These are phyloP conservation scores for Tetrahymena thermophila DNA, from an alignment of 73 alveolate species.

Conservation along the genomic window DNA sequence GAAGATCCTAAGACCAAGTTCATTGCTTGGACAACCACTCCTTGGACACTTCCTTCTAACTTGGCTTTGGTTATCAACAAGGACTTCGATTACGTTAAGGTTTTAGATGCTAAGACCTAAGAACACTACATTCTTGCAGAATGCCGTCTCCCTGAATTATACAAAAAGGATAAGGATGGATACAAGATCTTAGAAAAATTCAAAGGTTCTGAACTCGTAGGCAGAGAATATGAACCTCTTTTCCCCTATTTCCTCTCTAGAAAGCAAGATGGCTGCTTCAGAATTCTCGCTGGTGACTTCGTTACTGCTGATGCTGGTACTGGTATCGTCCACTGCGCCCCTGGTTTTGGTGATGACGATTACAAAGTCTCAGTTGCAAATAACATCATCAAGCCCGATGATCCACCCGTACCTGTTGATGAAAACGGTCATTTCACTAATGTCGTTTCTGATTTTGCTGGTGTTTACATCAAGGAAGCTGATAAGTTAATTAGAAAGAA, in stretches of 20 bases:
- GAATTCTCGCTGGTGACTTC: constrained; percentile 84
- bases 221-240: constrained; percentile 90
- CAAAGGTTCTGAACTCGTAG: constrained; percentile 86
- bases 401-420: constrained; percentile 96
- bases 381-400: constrained; percentile 77
- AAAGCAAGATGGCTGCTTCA: constrained; percentile 85
- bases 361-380: constrained; percentile 68
- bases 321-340: constrained; percentile 99
- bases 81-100: constrained; percentile 74
- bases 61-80: constrained; percentile 94
- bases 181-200: constrained; percentile 37
- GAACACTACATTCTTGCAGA: constrained; percentile 79
- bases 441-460: constrained; percentile 84
- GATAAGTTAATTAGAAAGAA: constrained; percentile 80
- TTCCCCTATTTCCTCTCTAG: constrained; percentile 77
- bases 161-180: constrained; percentile 39
- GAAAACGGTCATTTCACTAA: constrained; percentile 93
- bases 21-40: constrained; percentile 99
- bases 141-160: constrained; percentile 63
- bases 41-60: constrained; percentile 99
- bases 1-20: constrained; percentile 77
- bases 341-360: constrained; percentile 99
- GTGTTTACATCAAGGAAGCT: constrained; percentile 92
- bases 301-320: constrained; percentile 98
- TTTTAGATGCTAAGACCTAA: constrained; percentile 57